phyloP scores from a whole-genome alignment of 129 eudicot species.

The Pseudognaphalium luteoalbum region DNA sequence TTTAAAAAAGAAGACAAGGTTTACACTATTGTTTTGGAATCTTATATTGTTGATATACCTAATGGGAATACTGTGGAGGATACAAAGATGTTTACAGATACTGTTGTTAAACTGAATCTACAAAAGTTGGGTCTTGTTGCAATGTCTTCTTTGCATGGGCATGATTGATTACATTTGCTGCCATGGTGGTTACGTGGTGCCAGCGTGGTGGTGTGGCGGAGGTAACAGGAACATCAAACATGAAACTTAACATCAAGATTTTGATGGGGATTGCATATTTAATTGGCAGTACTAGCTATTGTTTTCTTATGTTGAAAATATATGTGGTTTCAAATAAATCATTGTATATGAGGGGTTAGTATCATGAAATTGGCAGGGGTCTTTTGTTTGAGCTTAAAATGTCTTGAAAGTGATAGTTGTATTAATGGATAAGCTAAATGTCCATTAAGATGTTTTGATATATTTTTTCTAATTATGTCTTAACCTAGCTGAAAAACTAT shows the following conservation, averaged over 20 bases:
- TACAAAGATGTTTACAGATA: conserved; percentile 84
- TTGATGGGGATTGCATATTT: background rate
- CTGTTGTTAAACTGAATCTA: conserved; percentile 72
- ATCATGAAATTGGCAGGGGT: background rate
- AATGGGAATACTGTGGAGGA: conserved; percentile 76
- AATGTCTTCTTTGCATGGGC: conserved; percentile 46
- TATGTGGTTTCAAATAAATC: conserved; percentile 16
- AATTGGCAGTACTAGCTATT: background rate
- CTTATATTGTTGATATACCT: conserved; percentile 81
- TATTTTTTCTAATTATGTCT: no score
- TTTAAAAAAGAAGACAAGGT: conserved; percentile 42
- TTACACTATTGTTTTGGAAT: conserved; percentile 68
- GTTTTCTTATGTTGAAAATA: conserved; percentile 10
- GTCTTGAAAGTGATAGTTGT: no score
- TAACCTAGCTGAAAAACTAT: no score
- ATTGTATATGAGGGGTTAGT: background rate
- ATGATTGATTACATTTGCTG: conserved; percentile 18
- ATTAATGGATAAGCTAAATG: no score
- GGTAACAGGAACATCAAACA: conserved; percentile 13
- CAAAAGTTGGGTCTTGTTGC: conserved; percentile 76
- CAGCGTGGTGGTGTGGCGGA: conserved; percentile 1
- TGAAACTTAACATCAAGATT: conserved; percentile 9
- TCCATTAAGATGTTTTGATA: no score
- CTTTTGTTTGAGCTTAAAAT: no score
- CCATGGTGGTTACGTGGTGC: background rate